A percentile compares a stretch with the other conserved stretches of the same genome.
These are phyloP conservation scores for Tinospora cordifolia DNA, from an alignment of 164 flowering plant genomes.

Conservation along the genomic window DNA sequence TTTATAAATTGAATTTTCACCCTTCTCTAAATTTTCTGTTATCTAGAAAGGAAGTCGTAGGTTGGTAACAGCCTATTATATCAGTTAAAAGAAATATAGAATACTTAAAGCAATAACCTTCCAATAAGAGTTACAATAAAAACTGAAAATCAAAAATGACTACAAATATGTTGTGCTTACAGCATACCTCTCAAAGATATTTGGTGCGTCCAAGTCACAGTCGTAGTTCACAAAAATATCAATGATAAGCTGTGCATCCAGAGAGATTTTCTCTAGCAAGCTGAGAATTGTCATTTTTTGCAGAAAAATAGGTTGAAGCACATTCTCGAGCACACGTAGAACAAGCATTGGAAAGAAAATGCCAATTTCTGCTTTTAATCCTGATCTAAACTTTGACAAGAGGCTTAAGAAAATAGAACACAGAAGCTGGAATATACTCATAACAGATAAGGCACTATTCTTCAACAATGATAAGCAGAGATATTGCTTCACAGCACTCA, in stretches of 20 bases:
- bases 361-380: conserved; percentile 86
- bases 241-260: conserved; percentile 71
- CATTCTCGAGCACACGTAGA: conserved; percentile 95
- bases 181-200: conserved; percentile 91
- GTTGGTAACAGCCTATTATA: no score
- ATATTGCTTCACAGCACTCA: conserved; percentile 74
- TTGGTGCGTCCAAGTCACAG: conserved; percentile 93
- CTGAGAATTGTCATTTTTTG: conserved; percentile 96
- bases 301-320: conserved; percentile 89
- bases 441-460: conserved; percentile 96
- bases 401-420: conserved; percentile 76
- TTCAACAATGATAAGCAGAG: conserved; percentile 90
- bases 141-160: no score
- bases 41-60: no score
- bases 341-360: conserved; percentile 95
- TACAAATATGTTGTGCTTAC: no score
- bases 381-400: conserved; percentile 73
- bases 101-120: no score
- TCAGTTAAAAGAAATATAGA: no score
- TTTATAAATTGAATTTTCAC: no score
- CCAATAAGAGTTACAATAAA: no score
- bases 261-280: conserved; percentile 71
- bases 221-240: conserved; percentile 97
- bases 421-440: conserved; percentile 92
- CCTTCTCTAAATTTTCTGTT: no score